Evolutionary conservation across 495 filamentous ascomycete species (phyloP), one percentile per base, ranked within the genome.

Genomic region (Tetracladium marchalianum): DNA sequence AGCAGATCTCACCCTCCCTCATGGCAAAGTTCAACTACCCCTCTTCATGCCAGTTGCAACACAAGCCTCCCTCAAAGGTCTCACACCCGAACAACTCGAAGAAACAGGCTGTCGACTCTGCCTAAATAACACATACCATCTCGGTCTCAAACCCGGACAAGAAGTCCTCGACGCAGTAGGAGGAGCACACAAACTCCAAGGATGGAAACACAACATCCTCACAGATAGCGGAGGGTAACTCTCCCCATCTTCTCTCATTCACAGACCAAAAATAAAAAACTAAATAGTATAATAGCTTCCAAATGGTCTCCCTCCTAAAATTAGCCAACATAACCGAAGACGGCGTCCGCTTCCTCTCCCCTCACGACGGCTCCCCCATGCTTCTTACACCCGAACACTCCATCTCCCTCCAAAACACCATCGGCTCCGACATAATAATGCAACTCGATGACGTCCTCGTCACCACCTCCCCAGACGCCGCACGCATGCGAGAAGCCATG

Each of bases 361-460:
- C 92, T 0, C 93, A 97, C 59, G 92, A 97, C 64, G 88, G 90
- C 47, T 76, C 81, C 0, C 89, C 90, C n/a, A 97, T 97, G 92
- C 78, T 97, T 9, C 80, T 99, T 11, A 97, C 93, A 0, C 92
- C 92, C 4, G 92, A 99, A 61, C 90, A 96, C 66, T 97, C 92
- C 1, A 97, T 97, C 49, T 82, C 84, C 17, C 76, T 99, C 13
- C 92, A 99, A 59, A 96, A 97, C 62, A 87, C 84, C 27, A 97
- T 99, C 56, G 93, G 92, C 56, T 92, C 87, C 43, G 92, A 99
- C 68, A 97, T 99, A 56, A 94, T 97, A 27, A 97, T 99, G 93
- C 93, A 97, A 64, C 76, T 99, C 7, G 92, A 99, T 66, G 92
- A 99, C 60, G 93, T 99, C 33, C 82, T 97, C 41, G 89, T 84